phyloP scores from a whole-genome alignment of 495 filamentous ascomycete genomes.

The Xylaria bambusicola region DNA sequence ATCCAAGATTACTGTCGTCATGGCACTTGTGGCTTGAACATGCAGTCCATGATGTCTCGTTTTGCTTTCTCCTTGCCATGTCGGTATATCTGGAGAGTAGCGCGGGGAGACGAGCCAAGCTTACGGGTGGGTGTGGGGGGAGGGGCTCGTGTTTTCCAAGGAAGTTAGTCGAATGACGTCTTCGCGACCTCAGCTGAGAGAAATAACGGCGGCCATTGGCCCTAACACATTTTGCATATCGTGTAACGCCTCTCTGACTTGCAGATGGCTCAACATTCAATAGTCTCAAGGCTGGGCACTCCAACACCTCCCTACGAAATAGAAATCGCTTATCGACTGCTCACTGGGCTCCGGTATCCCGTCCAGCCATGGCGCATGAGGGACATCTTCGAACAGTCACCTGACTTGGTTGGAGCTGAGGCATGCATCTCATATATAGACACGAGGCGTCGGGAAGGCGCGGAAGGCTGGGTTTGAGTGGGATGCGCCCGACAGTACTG shows the following conservation, averaged over 20 bases:
- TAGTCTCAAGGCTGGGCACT: too few species aligned
- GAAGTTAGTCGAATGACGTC: conserved; percentile 11
- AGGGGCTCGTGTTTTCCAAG: conserved; percentile 5
- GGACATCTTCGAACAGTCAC: background rate
- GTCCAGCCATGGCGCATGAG: too few species aligned
- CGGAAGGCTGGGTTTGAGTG: too few species aligned
- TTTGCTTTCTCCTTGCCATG: background rate
- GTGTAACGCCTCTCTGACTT: background rate
- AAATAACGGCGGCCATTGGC: background rate
- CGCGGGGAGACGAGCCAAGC: too few species aligned
- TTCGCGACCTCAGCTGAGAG: background rate
- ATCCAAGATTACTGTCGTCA: background rate
- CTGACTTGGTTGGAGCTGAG: conserved; percentile 3
- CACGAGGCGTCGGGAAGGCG: too few species aligned
- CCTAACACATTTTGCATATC: background rate
- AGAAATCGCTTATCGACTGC: too few species aligned
- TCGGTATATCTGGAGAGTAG: too few species aligned
- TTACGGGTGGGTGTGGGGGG: background rate
- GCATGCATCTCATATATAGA: too few species aligned
- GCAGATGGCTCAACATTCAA: background rate
- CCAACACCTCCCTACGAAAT: too few species aligned
- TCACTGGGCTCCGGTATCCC: too few species aligned
- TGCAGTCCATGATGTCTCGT: background rate
- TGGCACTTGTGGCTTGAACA: conserved; percentile 4
- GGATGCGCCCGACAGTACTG: too few species aligned